Evolutionary conservation across 768 basidiomycete species (phyloP), one percentile per base, ranked within the genome.

Genomic region (Antrodiella citrinella): DNA sequence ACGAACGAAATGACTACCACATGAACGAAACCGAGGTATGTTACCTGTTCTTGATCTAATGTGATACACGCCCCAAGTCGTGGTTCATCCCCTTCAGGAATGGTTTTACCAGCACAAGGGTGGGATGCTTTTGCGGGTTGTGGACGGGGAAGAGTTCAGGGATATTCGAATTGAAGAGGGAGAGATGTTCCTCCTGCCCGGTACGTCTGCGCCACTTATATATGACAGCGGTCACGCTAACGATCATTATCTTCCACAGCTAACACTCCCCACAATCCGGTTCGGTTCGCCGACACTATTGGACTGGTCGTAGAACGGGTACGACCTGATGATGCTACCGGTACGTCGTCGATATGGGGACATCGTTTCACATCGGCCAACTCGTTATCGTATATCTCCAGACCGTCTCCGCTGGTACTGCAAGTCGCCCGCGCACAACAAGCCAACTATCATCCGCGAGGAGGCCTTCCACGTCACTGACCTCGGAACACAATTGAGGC

Each of bases 31-130:
- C 94, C 1, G 92, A 96, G 76, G 87, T 85, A 44, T 42, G 71
- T 53, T 4, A 13, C 15, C 11, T 5, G n/a, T 19, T 23, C n/a
- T n/a, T n/a, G n/a, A n/a, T n/a, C n/a, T n/a, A n/a, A n/a, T n/a
- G n/a, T n/a, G 7, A 44, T n/a, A 7, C 10, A 1, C 21, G 24
- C 4, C 23, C 13, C 3, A 44, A 21, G 44, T 18, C 11, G 20
- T 18, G 15, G n/a, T n/a, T n/a, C n/a, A n/a, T n/a, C n/a, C n/a
- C n/a, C n/a, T 20, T 39, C 45, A 91, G 86, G 95, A 98, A 68
- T 97, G 93, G 94, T 98, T 97, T 67, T 97, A 93, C 67, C 95
- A 99, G 63, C 75, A 94, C 72, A 92, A 93, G 65, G 95, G 95
- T 2, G 81, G 77, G 2, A 97, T 98, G 93, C 71, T 91, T 2